Base-by-base conservation (phyloP, 768 basidiomycete species). In the Lactarius tabidus region DNA sequence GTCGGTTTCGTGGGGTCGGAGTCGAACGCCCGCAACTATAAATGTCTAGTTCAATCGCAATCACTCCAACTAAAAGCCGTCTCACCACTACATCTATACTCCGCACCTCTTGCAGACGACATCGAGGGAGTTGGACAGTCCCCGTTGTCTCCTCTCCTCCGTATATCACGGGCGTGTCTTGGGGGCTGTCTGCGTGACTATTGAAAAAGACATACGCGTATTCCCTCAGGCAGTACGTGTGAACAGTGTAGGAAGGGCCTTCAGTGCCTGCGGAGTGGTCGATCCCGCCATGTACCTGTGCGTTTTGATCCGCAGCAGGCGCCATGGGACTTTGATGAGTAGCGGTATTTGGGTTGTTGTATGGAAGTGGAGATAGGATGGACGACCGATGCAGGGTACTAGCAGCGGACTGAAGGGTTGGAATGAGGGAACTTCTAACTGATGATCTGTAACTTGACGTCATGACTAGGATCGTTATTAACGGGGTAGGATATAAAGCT, bases 121-220 rank as follows among this genome's bases (percentile, higher is more conserved):
- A 17, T 15, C 36, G 48, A 29, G 68, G 59, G 8, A 63, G 23
- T 36, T 33, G 29, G 3, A 69, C 28, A 33, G 7, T 41, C n/a
- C 68, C 68, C 1, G 15, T 52, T 3, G 67, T 29, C 15, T 63
- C 62, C 35, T 69, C 68, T 58, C 65, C 68, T 10, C 41, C 15
- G 14, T 60, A 59, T 10, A 67, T 35, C 26, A 57, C 2, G 9
- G 63, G 65, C 8, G 45, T 20, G 33, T 63, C 51, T 14, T 28
- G 17, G 31, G 31, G 23, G 53, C 57, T 53, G 31, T 6, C 6
- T 15, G 61, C 60, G 14, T 53, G 65, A 39, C 68, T 69, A 17
- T 5, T 29, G 51, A 67, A n/a, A n/a, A 35, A 51, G n/a, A 69
- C 48, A 26, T 28, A 12, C 10, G 66, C 68, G 38, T 53, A 63